Evolutionary conservation across 2,329 filamentous ascomycete genomes (phyloP).

Genomic region (Phaeoacremonium minimum): DNA sequence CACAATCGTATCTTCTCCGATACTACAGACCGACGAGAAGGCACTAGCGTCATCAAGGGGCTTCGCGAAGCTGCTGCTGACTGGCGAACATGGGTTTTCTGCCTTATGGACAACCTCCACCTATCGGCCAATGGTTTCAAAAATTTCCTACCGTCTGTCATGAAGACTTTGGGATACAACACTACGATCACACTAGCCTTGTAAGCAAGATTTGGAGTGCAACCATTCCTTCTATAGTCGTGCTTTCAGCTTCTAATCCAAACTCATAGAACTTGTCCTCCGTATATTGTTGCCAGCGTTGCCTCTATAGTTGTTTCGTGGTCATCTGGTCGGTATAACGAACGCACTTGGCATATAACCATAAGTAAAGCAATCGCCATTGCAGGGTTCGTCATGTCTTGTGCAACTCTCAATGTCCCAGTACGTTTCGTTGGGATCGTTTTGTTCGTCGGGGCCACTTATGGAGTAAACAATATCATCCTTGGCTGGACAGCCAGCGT

Average conservation of each 20-base stretch:
- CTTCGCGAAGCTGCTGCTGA: conserved; percentile 34
- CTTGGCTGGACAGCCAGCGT: too few species aligned
- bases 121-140: conserved; percentile 37
- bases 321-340: conserved; percentile 15
- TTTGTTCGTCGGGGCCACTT: too few species aligned
- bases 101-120: conserved; percentile 43
- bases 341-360: not conserved
- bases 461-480: too few species aligned
- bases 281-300: conserved; percentile 28
- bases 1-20: conserved; percentile 36
- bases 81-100: conserved; percentile 38
- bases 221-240: too few species aligned
- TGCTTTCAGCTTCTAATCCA: too few species aligned
- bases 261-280: too few species aligned
- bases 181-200: conserved; percentile 36
- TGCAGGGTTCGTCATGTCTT: not conserved
- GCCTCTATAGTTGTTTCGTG: conserved; percentile 30
- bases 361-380: not conserved
- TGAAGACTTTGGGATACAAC: conserved; percentile 29
- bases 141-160: conserved; percentile 36
- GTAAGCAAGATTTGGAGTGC: too few species aligned
- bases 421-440: not conserved
- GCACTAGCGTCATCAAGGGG: conserved; percentile 33
- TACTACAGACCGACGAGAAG: conserved; percentile 33
- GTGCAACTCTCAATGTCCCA: not conserved